Conservation (phyloP, 75 land plant genomes). For the Cunninghamia lanceolata region DNA sequence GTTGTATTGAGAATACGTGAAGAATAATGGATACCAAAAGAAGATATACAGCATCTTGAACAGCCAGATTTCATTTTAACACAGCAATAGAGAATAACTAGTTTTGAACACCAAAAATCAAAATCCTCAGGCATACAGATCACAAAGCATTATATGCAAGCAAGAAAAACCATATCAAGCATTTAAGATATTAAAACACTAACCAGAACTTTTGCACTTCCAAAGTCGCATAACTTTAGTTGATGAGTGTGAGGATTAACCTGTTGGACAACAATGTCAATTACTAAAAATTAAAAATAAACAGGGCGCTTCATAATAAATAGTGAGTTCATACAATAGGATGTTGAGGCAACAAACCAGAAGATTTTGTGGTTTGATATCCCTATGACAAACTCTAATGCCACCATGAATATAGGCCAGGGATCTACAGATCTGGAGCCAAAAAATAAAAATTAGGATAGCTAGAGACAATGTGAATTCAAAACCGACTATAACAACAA, state of each 20-base stretch:
- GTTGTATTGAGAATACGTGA: neutral
- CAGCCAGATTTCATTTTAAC: neutral
- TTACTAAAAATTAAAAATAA: neutral
- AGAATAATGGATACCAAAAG: neutral
- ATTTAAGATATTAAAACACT: neutral
- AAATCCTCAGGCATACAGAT: neutral
- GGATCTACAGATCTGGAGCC: slow-evolving; percentile 67
- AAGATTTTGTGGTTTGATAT: slow-evolving; percentile 83
- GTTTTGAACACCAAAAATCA: neutral
- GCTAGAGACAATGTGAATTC: neutral
- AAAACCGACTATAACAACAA: neutral
- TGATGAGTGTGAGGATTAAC: slow-evolving; percentile 90
- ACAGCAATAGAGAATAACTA: neutral
- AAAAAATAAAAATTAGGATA: neutral
- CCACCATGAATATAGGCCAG: slow-evolving; percentile 81
- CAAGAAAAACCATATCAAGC: neutral
- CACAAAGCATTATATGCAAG: neutral
- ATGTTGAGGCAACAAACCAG: slow-evolving; percentile 39
- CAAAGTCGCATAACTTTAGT: slow-evolving; percentile 83
- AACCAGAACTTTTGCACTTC: slow-evolving; percentile 85
- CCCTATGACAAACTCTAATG: slow-evolving; percentile 86
- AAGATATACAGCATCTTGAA: neutral
- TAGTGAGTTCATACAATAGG: neutral
- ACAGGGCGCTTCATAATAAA: neutral
- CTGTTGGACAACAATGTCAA: slow-evolving; percentile 27